Evolutionary conservation across 192 early-diverging fungal species (phyloP).

Genomic region (Podila epicladia): DNA sequence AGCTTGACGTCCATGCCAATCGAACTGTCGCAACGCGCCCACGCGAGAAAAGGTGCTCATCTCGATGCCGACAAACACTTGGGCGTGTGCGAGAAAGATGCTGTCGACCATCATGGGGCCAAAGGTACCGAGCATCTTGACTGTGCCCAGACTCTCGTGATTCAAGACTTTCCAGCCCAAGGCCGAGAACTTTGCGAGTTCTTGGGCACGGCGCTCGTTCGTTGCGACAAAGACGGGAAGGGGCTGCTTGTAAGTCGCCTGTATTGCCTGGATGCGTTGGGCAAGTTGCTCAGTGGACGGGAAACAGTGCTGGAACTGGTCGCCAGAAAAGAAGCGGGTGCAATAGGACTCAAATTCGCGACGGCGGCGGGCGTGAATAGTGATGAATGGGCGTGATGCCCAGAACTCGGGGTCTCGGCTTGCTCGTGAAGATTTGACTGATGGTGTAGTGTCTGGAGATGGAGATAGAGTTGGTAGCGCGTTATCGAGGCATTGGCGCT

Average conservation of each 20-base stretch:
- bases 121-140: slow-evolving; percentile 22
- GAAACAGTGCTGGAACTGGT: slow-evolving; percentile 16
- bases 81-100: slow-evolving; percentile 25
- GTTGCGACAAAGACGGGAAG: slow-evolving; percentile 36
- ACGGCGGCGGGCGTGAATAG: slow-evolving; percentile 26
- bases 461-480: not conserved
- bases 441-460: not conserved
- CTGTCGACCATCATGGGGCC: slow-evolving; percentile 46
- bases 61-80: slow-evolving; percentile 20
- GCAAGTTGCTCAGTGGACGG: slow-evolving; percentile 18
- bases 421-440: not conserved
- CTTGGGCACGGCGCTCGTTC: slow-evolving; percentile 16
- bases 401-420: not conserved
- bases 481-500: not conserved
- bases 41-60: slow-evolving; percentile 39
- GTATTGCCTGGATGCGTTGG: slow-evolving; percentile 1
- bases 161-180: slow-evolving; percentile 31
- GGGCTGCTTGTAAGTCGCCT: not conserved
- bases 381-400: not conserved
- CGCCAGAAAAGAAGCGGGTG: slow-evolving; percentile 5
- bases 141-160: slow-evolving; percentile 18
- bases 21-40: slow-evolving; percentile 23
- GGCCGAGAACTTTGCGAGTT: slow-evolving; percentile 16
- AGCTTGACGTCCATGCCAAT: slow-evolving; percentile 19
- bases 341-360: slow-evolving; percentile 31